Percentiles rank a stretch among this genome's conserved stretches.
Evolutionary conservation across 2,329 filamentous ascomycete genomes (phyloP).

Genomic region (Neophaeococcomyces aloes): DNA sequence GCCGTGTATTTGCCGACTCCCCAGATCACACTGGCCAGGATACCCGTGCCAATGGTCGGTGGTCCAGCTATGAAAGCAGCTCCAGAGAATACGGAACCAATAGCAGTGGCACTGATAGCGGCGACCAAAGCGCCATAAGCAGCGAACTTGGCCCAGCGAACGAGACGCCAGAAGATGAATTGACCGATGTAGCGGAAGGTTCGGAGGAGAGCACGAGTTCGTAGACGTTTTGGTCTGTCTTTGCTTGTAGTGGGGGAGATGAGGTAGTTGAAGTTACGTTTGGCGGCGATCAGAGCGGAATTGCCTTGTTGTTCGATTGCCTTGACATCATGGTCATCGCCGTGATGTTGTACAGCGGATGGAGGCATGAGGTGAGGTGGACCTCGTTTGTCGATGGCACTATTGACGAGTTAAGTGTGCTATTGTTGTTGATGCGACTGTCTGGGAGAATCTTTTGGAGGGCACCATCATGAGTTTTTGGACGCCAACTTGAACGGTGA

Average conservation of each 20-base stretch:
- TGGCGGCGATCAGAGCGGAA: constrained; percentile 17
- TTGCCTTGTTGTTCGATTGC: constrained; percentile 19
- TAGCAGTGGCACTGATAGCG: constrained; percentile 18
- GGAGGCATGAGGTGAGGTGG: too few relatives aligned
- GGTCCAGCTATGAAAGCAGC: constrained; percentile 20
- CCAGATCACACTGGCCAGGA: constrained; percentile 18
- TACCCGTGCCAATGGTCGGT: constrained; percentile 17
- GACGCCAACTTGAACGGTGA: too few relatives aligned
- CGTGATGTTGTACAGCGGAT: too few relatives aligned
- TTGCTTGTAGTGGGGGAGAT: constrained; percentile 11
- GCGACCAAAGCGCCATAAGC: constrained; percentile 17
- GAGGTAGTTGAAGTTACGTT: constrained; percentile 20
- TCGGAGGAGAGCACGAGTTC: constrained; percentile 20
- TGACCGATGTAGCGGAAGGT: constrained; percentile 15
- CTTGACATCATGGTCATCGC: constrained; percentile 5
- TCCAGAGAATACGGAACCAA: constrained; percentile 17
- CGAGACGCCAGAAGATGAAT: constrained; percentile 21
- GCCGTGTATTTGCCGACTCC: constrained; percentile 18
- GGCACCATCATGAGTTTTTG: too few relatives aligned
- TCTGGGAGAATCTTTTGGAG: too few relatives aligned
- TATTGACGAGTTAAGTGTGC: too few relatives aligned
- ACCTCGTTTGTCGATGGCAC: too few relatives aligned
- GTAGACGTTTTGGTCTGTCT: constrained; percentile 12
- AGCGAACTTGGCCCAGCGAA: constrained; percentile 22
- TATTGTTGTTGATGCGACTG: too few relatives aligned